These are phyloP conservation scores for Hygrophorus pudorinus DNA, from an alignment of 768 basidiomycete genomes.

Conservation along the genomic window DNA sequence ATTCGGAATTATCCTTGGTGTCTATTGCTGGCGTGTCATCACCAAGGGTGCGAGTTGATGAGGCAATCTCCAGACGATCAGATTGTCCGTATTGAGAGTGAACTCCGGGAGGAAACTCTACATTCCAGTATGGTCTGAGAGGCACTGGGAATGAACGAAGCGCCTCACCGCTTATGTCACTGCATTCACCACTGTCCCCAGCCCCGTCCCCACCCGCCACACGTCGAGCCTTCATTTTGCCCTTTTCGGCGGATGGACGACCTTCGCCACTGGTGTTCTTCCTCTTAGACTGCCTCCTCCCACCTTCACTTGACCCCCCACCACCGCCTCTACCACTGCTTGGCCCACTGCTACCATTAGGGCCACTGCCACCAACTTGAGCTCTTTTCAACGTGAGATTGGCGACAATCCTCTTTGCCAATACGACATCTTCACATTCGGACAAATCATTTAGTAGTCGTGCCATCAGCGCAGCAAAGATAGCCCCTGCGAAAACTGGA, in stretches of 20 bases:
- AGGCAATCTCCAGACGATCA: conserved; percentile 1
- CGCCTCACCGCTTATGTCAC: conserved; percentile 2
- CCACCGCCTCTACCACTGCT: conserved; percentile 2
- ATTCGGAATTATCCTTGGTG: not conserved
- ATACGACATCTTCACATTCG: conserved; percentile 1
- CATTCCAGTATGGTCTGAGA: conserved; percentile 2
- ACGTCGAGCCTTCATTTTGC: conserved; percentile 1
- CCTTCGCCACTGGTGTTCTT: conserved; percentile 1
- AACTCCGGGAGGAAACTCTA: conserved; percentile 1
- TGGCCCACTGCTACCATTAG: not conserved
- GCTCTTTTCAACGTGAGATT: not conserved
- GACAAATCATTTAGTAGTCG: conserved; percentile 1
- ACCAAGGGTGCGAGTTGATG: not conserved
- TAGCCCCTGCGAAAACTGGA: conserved; percentile 1
- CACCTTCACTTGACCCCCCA: not conserved
- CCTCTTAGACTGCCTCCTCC: conserved; percentile 3
- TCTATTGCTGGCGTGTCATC: conserved; percentile 1
- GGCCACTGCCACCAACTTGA: not conserved
- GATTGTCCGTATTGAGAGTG: conserved; percentile 1
- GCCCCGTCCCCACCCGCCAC: conserved; percentile 1
- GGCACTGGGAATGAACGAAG: conserved; percentile 1
- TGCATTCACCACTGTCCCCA: conserved; percentile 2
- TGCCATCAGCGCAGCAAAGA: conserved; percentile 1
- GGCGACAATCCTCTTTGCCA: not conserved
- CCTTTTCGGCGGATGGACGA: conserved; percentile 1